Base-by-base conservation (phyloP, 495 filamentous ascomycete genomes). In the Neurospora sp. region DNA sequence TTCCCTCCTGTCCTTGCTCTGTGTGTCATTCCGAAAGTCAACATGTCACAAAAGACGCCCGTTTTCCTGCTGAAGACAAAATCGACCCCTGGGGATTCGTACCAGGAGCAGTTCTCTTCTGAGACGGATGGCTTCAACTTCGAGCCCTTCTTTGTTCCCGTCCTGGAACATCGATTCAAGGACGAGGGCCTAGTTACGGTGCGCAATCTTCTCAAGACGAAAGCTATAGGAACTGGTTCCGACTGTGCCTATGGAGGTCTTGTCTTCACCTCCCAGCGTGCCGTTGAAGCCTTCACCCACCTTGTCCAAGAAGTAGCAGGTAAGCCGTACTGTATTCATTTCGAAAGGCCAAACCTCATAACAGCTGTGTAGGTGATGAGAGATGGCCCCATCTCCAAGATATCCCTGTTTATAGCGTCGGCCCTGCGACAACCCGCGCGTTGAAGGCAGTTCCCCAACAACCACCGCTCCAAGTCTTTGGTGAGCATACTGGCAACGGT, bases 191-290 rank as follows among this genome's bases (percentile, higher is more conserved):
- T 88, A 79, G 73, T 78, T 65, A 76, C 74, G 40, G 77, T 88
- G 22, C 74, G 80, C 53, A 40, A 59, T 3, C 71, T 84, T 4
- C 77, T 88, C 39, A 70, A 74, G n/a, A 74, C 73, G 22, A 77
- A 75, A 35, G 68, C 74, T n/a, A 84, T 87, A 72, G 79, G 76
- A 41, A 74, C 27, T 3, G 38, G 73, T 59, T 40, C 71, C 37
- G 79, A 74, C 10, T 74, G 81, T 69, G 79, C 83, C 73, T 97
- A 97, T 81, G 93, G 93, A 14, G 94, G 93, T 1, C 78, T 98
- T 69, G 92, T 98, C 68, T 96, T 99, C 80, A 99, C 96, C 1
- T 97, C 93, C 20, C 96, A 98, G 78, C 88, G 96, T 22, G 92
- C 96, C 7, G 96, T 97, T 12, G 96, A 98, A 76, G 94, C 89